These are phyloP conservation scores for Arabidopsis hybrid DNA, from an alignment of 441 rosid species.

Conservation along the genomic window DNA sequence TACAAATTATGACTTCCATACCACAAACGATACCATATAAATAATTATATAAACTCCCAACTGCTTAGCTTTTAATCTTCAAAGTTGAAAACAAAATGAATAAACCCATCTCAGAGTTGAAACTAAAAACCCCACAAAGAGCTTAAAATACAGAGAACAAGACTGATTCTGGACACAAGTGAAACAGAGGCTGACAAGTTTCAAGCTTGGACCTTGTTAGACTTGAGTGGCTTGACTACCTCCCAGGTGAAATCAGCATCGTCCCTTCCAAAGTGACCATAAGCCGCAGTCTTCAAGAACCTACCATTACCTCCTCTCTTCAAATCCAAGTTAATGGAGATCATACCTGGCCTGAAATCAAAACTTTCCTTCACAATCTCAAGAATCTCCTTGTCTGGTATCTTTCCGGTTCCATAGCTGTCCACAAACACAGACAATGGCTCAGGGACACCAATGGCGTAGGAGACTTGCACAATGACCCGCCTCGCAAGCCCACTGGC, in stretches of 20 bases:
- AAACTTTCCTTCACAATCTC: constrained; percentile 55
- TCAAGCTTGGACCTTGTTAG: constrained; percentile 51
- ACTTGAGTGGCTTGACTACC: constrained; percentile 58
- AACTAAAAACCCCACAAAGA: constrained; percentile 2
- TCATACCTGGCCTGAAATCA: constrained; percentile 62
- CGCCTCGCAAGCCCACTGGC: constrained; percentile 54
- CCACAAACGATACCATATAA: constrained; percentile 30
- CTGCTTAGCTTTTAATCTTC: constrained; percentile 12
- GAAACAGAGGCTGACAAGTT: constrained; percentile 19
- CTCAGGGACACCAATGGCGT: constrained; percentile 61
- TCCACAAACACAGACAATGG: constrained; percentile 62
- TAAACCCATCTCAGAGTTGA: constrained; percentile 27
- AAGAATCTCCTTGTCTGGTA: constrained; percentile 60
- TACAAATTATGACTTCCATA: constrained; percentile 39
- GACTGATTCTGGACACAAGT: background rate
- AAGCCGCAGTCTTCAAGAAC: constrained; percentile 63
- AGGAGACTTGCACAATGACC: constrained; percentile 56
- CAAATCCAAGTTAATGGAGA: constrained; percentile 56
- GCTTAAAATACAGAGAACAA: constrained; percentile 18
- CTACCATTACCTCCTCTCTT: constrained; percentile 58
- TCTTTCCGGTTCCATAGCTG: constrained; percentile 52
- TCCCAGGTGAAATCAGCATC: constrained; percentile 62
- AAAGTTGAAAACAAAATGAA: constrained; percentile 24
- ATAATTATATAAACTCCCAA: constrained; percentile 17
- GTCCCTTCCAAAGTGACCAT: constrained; percentile 61